Base-by-base conservation (phyloP, 148 eudicot species). In the Vaccinium darrowii region DNA sequence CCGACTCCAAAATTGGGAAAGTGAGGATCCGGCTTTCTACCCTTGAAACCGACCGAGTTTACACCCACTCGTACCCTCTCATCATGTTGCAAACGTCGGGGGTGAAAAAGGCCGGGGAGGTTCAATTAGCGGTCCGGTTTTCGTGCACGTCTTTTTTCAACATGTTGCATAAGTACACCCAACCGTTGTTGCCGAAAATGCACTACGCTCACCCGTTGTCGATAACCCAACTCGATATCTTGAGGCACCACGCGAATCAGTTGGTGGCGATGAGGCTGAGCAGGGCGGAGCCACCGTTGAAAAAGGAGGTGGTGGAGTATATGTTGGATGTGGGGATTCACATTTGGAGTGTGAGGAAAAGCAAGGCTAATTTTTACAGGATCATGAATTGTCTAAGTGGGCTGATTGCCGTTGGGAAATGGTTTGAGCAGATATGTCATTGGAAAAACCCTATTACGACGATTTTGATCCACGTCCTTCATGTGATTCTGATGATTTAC, bases 101-200 rank as follows among this genome's bases (percentile, higher is more conserved):
- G 5, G 98, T 94, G 74, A 94, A 94, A 85, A 92, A 93, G 80
- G 92, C 87, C 88, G 98, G 98, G 3, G 98, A 94, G 88, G 84
- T 94, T 65, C 98, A 94, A 7, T 73, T 94, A 57, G 98, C 95
- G 2, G 93, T 94, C 86, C 91, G 95, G 78, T 94, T 93, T 67
- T 90, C 94, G 6, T 93, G 98, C 87, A 85, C 91, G 0, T 94
- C 95, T 12, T 92, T 91, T 80, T 39, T 92, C 39, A 94, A 89
- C 81, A 93, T 92, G 93, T 63, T 94, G 80, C 90, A 90, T 73
- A 93, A 92, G 85, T 94, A 94, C 77, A 87, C 94, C 15, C 92
- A 91, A 7, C 95, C 98, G 10, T 54, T 93, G 84, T 77, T 94
- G 47, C 98, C 98, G 33, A 94, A 94, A 84, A 94, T 94, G 98